These are phyloP conservation scores for Rhododendron griersonianum DNA, from an alignment of 148 eudicot species.

Conservation along the genomic window DNA sequence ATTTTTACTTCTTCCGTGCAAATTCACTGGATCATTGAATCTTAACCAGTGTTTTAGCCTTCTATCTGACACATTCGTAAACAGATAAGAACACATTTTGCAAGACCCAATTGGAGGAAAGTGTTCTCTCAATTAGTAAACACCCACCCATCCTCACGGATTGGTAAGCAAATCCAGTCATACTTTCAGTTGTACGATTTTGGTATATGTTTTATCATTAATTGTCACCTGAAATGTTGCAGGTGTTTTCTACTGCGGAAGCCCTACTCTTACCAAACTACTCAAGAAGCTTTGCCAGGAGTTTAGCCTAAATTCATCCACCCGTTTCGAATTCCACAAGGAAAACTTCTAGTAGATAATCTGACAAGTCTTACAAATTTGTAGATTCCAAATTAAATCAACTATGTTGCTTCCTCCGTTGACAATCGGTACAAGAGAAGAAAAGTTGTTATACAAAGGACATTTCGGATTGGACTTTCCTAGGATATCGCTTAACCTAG, in stretches of 20 bases:
- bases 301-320: conserved; percentile 56
- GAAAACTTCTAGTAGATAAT: conserved; percentile 26
- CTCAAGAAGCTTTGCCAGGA: conserved; percentile 75
- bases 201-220: neutral
- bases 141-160: conserved; percentile 41
- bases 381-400: neutral
- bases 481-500: neutral
- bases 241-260: conserved; percentile 99
- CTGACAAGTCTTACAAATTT: neutral
- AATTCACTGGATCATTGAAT: neutral
- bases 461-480: neutral
- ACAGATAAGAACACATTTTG: conserved; percentile 94
- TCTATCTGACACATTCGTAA: neutral
- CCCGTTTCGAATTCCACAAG: conserved; percentile 87
- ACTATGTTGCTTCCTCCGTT: neutral
- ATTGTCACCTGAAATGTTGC: conserved; percentile 16
- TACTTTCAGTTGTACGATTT: neutral
- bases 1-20: neutral
- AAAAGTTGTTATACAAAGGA: neutral
- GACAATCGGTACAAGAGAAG: neutral
- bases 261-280: conserved; percentile 55
- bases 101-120: conserved; percentile 98
- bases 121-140: conserved; percentile 56
- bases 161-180: conserved; percentile 42
- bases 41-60: conserved; percentile 4